These are phyloP conservation scores for Elaeagnus macrophylla DNA, from an alignment of 306 rosid genomes.

Conservation along the genomic window DNA sequence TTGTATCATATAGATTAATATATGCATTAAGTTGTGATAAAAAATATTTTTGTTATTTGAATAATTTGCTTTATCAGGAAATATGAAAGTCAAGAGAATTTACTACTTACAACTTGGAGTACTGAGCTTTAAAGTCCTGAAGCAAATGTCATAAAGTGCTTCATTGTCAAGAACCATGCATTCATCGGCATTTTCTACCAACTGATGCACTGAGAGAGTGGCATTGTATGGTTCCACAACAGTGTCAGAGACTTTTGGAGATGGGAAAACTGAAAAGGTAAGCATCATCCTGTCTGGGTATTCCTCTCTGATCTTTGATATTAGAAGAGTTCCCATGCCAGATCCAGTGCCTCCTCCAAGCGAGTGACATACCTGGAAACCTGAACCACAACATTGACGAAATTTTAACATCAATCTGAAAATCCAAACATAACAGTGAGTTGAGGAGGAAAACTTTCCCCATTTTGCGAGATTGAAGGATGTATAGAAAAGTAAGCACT, in stretches of 20 bases:
- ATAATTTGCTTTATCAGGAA: background rate
- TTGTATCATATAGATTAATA: too few relatives aligned
- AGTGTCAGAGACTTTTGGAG: conserved; percentile 97
- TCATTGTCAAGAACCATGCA: too few relatives aligned
- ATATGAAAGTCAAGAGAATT: background rate
- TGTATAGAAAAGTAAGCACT: too few relatives aligned
- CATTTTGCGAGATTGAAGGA: too few relatives aligned
- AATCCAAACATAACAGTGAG: too few relatives aligned
- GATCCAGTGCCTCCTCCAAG: conserved; percentile 97
- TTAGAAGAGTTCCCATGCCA: conserved; percentile 86
- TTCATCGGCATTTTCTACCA: conserved; percentile 93
- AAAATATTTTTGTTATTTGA: too few relatives aligned
- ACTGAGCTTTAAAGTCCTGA: too few relatives aligned
- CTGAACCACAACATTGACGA: conserved; percentile 26
- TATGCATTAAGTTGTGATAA: too few relatives aligned
- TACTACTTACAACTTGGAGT: conserved; percentile 78
- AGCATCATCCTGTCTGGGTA: conserved; percentile 95
- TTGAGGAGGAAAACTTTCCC: too few relatives aligned
- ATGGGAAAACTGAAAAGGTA: conserved; percentile 86
- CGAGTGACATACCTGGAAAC: conserved; percentile 94
- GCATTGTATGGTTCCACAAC: conserved; percentile 97
- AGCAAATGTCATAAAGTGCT: too few relatives aligned
- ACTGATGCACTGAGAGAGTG: conserved; percentile 79
- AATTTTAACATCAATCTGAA: too few relatives aligned
- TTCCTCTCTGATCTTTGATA: conserved; percentile 89